Conservation (phyloP, 1,139 yeast genomes). For the Saccharomyces hybrid region DNA sequence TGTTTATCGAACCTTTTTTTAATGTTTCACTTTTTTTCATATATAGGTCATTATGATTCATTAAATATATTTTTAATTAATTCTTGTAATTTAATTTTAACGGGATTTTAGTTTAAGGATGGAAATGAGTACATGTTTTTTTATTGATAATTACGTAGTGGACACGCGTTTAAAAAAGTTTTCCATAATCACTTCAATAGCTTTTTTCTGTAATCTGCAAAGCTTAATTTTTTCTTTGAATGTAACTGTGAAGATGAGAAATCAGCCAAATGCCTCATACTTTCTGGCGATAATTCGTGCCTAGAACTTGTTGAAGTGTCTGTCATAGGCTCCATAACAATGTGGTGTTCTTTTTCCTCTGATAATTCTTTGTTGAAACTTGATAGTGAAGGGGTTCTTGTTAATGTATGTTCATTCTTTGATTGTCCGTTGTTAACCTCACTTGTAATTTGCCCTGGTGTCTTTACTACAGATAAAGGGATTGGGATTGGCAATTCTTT, state of each 20-base stretch:
- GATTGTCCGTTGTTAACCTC: neutral
- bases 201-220: conserved; percentile 77
- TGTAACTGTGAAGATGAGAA: conserved; percentile 1
- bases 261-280: conserved; percentile 2
- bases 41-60: conserved; percentile 1
- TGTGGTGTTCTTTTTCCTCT: conserved; percentile 7
- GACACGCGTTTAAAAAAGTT: too few relatives aligned
- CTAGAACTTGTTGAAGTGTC: conserved; percentile 4
- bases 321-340: neutral
- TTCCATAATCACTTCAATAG: conserved; percentile 35
- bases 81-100: neutral
- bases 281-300: conserved; percentile 4
- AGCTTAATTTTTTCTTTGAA: conserved; percentile 55
- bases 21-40: neutral
- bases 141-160: too few relatives aligned
- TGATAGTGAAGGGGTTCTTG: neutral
- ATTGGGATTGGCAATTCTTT: conserved; percentile 28
- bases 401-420: neutral
- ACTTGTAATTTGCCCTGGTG: neutral
- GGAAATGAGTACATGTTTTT: neutral
- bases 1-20: neutral
- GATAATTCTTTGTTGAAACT: neutral
- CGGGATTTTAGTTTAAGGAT: neutral
- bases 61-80: neutral
- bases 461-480: conserved; percentile 12